Percentiles rank a stretch among this genome's conserved stretches.
Evolutionary conservation across 2,329 filamentous ascomycete genomes (phyloP).

Genomic region (Trichoderma semiorbis): DNA sequence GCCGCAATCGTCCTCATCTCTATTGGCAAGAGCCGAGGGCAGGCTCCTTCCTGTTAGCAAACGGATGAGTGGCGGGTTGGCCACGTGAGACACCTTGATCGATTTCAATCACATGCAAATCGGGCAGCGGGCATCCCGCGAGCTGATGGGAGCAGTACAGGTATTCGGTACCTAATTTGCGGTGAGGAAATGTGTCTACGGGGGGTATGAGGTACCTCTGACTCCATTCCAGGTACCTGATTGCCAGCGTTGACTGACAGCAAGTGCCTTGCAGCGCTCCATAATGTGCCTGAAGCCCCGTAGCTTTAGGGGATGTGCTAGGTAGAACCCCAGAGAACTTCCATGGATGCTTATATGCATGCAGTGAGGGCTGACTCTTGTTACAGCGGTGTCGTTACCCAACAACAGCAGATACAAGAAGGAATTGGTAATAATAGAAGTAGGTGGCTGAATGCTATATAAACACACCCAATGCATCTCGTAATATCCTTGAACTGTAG

Average conservation of each 20-base stretch:
- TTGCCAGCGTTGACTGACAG: neutral
- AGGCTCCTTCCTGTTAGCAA: slow-evolving; percentile 2
- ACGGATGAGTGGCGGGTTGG: slow-evolving; percentile 1
- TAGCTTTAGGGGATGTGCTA: neutral
- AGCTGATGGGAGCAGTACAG: neutral
- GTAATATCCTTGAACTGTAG: too few relatives aligned
- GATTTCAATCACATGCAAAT: slow-evolving; percentile 16
- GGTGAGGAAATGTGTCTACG: neutral
- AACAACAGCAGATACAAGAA: neutral
- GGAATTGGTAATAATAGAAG: too few relatives aligned
- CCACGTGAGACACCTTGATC: slow-evolving; percentile 11
- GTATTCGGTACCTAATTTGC: neutral
- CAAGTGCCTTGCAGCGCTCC: slow-evolving; percentile 2
- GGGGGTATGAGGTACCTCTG: neutral
- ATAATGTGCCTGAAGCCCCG: neutral
- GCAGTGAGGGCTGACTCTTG: neutral
- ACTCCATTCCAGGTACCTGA: neutral
- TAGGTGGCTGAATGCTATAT: too few relatives aligned
- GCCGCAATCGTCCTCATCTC: neutral
- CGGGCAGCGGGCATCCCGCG: neutral
- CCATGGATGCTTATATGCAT: neutral
- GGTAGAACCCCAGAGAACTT: neutral
- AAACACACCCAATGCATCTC: too few relatives aligned
- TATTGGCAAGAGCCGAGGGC: slow-evolving; percentile 6
- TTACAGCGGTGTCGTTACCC: neutral